Evolutionary conservation across 345 rosid genomes (phyloP), one percentile per base, ranked within the genome.

Genomic region (Sonneratia alba): DNA sequence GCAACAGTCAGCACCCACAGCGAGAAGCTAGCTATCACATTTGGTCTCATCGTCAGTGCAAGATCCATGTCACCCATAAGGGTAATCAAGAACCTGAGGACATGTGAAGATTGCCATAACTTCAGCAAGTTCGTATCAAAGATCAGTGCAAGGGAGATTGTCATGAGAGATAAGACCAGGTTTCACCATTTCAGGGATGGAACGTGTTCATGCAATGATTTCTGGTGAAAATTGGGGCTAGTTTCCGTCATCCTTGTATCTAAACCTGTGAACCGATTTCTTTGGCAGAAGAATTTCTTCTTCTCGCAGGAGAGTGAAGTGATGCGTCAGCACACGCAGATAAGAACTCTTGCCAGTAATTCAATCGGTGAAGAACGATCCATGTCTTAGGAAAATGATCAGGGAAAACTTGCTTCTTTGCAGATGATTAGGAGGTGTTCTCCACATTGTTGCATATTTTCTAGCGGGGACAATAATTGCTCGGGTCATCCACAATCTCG

Each of bases 51-150:
- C 69, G 66, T 88, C 71, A 80, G 72, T 72, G 82, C 73, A 62
- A 75, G 69, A 68, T 66, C 57, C 22, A 79, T 53, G n/a, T 69
- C 73, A 36, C 79, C 87, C 19, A 77, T 89, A 70, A 75, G 83
- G 72, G 79, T 89, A 9, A 76, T 87, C 75, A 87, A 89, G 83
- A 89, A 89, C 74, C 78, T 87, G 70, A 82, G 91, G 73, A 84
- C 86, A 24, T 89, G 93, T 78, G 89, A 85, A n/a, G 93, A 89
- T 75, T 87, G 93, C 77, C 91, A 89, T 55, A 82, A 67, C 81
- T 87, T 89, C 80, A 80, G 76, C 71, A 88, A 86, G 73, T 80
- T 83, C 70, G 81, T 86, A 73, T 86, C 89, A 15, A 78, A 66
- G 71, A 72, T 88, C 72, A 79, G 83, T 6, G 73, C 70, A 36